A percentile compares a stretch with the other conserved stretches of the same genome.
These are phyloP conservation scores for Thalassiosira hispida DNA, from an alignment of 352 stramenopile species.

Conservation along the genomic window DNA sequence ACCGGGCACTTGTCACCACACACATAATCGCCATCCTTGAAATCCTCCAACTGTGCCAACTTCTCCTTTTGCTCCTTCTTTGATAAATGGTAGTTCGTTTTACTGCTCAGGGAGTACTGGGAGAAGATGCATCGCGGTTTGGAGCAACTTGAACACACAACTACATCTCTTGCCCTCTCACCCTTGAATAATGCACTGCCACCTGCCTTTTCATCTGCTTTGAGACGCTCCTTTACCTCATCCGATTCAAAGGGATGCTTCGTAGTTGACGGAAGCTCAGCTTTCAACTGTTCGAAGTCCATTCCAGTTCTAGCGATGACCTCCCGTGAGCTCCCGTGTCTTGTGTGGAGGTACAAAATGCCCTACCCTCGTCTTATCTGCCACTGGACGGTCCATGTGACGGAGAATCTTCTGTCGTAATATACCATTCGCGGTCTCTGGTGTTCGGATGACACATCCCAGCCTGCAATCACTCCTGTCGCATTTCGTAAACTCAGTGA, in stretches of 20 bases:
- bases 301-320: background rate
- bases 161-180: background rate
- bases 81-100: background rate
- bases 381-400: conserved; percentile 2
- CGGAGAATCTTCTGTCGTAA: background rate
- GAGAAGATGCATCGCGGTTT: background rate
- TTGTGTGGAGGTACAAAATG: conserved; percentile 8
- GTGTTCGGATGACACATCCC: background rate
- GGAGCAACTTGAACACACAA: background rate
- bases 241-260: background rate
- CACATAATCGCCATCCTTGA: background rate
- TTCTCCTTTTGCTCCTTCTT: background rate
- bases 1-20: background rate
- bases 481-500: conserved; percentile 3
- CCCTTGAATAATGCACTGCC: background rate
- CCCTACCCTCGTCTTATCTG: background rate
- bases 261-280: background rate
- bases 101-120: background rate
- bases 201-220: background rate
- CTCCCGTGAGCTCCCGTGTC: background rate
- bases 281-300: background rate
- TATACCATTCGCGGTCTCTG: background rate
- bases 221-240: background rate
- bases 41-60: background rate
- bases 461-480: background rate